These are phyloP conservation scores for Peronospora destructor DNA, from an alignment of 352 stramenopile genomes.

Conservation along the genomic window DNA sequence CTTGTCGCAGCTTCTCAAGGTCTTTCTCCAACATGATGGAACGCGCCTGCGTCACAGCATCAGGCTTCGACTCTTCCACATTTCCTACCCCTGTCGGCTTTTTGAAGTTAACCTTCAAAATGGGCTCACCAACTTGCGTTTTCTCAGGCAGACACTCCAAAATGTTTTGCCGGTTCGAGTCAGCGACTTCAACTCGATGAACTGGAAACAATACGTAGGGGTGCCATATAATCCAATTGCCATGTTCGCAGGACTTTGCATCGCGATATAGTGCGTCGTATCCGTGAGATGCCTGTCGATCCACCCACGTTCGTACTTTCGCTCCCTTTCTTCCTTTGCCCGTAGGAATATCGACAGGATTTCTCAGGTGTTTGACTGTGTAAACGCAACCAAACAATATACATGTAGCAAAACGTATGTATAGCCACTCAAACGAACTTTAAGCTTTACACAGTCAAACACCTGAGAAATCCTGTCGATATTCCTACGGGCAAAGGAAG, in stretches of 20 bases:
- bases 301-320: slow-evolving; percentile 32
- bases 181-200: slow-evolving; percentile 25
- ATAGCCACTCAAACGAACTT: too few species aligned
- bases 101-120: slow-evolving; percentile 14
- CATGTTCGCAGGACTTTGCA: slow-evolving; percentile 8
- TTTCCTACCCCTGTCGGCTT: slow-evolving; percentile 7
- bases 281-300: slow-evolving; percentile 30
- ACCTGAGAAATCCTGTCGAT: slow-evolving; percentile 24
- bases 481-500: slow-evolving; percentile 26
- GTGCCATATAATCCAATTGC: slow-evolving; percentile 38
- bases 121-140: slow-evolving; percentile 9
- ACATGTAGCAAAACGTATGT: too few species aligned
- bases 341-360: slow-evolving; percentile 28
- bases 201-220: slow-evolving; percentile 42
- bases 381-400: slow-evolving; percentile 38
- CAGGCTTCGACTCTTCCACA: slow-evolving; percentile 4
- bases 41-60: background rate
- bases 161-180: slow-evolving; percentile 14
- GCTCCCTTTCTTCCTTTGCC: slow-evolving; percentile 18
- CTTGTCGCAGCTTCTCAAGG: slow-evolving; percentile 21
- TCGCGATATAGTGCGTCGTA: slow-evolving; percentile 47
- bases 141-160: slow-evolving; percentile 17
- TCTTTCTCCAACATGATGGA: slow-evolving; percentile 10
- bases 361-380: slow-evolving; percentile 22
- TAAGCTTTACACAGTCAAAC: slow-evolving; percentile 31